A percentile compares a stretch with the other conserved stretches of the same genome.
Conservation (phyloP, 768 basidiomycete genomes). For the Amanita fuliginea region DNA sequence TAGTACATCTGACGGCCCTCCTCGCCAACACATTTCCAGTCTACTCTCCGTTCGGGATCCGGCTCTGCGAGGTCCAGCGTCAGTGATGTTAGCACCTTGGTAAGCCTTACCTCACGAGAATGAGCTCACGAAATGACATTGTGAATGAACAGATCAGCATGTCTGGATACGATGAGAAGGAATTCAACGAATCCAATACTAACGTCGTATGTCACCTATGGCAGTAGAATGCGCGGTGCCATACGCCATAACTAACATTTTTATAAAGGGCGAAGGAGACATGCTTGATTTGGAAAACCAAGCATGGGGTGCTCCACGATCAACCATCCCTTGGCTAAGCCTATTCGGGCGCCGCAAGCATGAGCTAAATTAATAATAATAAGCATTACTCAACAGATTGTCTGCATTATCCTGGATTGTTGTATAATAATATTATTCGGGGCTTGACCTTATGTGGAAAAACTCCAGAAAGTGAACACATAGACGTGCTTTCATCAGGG, state of each 20-base stretch:
- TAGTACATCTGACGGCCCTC: too few species aligned
- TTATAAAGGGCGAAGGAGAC: neutral
- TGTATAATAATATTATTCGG: neutral
- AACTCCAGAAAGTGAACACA: too few species aligned
- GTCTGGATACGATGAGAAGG: neutral
- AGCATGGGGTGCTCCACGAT: neutral
- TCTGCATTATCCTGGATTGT: neutral
- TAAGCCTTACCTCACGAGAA: neutral
- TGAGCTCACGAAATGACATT: too few species aligned
- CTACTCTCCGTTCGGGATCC: neutral
- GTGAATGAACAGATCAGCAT: neutral
- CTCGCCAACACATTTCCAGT: neutral
- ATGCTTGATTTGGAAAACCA: neutral
- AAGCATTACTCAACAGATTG: neutral
- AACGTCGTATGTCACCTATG: neutral
- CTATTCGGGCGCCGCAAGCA: neutral
- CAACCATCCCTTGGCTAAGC: neutral
- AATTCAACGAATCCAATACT: neutral
- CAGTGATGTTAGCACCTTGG: slow-evolving; percentile 1
- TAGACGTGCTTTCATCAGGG: too few species aligned
- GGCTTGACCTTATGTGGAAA: too few species aligned
- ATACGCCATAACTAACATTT: neutral
- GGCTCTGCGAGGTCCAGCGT: neutral
- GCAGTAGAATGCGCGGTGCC: neutral
- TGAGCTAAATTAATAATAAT: neutral